Conservation (phyloP, 2,329 filamentous ascomycete genomes). For the Nannizziopsis arthrosporioides region DNA sequence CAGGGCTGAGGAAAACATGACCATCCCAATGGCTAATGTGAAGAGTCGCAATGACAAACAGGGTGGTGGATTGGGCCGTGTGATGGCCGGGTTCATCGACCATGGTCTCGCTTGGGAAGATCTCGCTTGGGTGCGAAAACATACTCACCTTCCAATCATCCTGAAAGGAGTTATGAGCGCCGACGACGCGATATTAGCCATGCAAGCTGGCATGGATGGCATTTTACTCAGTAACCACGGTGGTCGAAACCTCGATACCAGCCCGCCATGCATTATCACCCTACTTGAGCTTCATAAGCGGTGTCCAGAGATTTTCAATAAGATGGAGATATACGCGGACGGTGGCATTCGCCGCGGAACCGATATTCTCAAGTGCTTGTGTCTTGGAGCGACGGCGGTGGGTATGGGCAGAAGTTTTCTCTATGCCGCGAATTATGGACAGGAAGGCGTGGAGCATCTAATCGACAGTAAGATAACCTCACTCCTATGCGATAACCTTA, state of each 20-base stretch:
- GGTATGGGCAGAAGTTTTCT: constrained; percentile 44
- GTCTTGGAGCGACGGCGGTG: constrained; percentile 44
- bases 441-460: constrained; percentile 44
- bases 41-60: constrained; percentile 41
- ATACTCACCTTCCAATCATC: constrained; percentile 42
- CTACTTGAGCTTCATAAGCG: constrained; percentile 42
- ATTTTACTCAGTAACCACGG: constrained; percentile 50
- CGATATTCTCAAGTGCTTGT: constrained; percentile 45
- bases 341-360: constrained; percentile 44
- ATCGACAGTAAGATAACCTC: constrained; percentile 40
- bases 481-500: background rate
- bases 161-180: constrained; percentile 48
- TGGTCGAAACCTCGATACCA: constrained; percentile 45
- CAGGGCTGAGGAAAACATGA: constrained; percentile 35
- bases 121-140: constrained; percentile 41
- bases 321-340: constrained; percentile 44
- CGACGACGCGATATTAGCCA: constrained; percentile 43
- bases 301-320: constrained; percentile 40
- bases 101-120: constrained; percentile 43
- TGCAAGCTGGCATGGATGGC: constrained; percentile 41
- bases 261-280: constrained; percentile 40
- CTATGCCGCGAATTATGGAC: constrained; percentile 44
- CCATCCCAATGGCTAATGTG: constrained; percentile 35
- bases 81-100: constrained; percentile 45
- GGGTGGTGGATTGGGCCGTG: constrained; percentile 42